Percentiles rank a stretch among this genome's conserved stretches.
phyloP scores from a whole-genome alignment of 2,329 filamentous ascomycete genomes.

The Aspergillus ochraceus region DNA sequence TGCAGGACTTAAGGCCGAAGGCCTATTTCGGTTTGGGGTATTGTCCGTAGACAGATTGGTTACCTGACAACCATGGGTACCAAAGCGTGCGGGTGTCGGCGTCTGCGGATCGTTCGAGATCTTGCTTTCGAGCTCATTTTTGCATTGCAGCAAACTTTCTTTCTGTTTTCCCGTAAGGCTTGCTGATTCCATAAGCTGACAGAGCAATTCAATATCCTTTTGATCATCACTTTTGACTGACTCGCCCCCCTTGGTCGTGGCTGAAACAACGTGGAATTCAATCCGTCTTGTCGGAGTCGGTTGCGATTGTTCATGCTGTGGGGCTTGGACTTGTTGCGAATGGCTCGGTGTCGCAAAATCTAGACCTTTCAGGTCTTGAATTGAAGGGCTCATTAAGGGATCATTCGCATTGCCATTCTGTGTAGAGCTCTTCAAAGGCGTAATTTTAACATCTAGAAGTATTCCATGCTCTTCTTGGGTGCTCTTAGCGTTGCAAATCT shows the following conservation, averaged over 20 bases:
- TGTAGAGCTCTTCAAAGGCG: constrained; percentile 5
- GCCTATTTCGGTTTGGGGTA: neutral
- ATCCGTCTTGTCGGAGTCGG: constrained; percentile 1
- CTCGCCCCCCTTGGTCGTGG: neutral
- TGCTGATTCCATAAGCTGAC: neutral
- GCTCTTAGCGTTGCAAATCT: neutral
- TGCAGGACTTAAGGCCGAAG: neutral
- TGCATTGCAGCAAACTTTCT: neutral
- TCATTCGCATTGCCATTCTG: neutral
- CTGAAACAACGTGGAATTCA: neutral
- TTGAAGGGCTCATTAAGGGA: constrained; percentile 13
- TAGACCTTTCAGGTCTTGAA: constrained; percentile 23
- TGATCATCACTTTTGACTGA: neutral
- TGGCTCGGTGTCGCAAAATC: constrained; percentile 18
- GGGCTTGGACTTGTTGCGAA: neutral
- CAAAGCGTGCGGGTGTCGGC: neutral
- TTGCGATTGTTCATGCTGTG: neutral
- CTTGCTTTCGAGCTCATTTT: neutral
- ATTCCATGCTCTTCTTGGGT: constrained; percentile 3
- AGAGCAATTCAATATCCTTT: neutral
- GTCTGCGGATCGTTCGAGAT: neutral
- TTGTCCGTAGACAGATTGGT: neutral
- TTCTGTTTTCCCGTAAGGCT: neutral
- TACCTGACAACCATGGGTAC: neutral
- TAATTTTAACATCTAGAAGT: constrained; percentile 23